Base-by-base conservation (phyloP, 106 monocot genomes). In the Triglochin maritima region DNA sequence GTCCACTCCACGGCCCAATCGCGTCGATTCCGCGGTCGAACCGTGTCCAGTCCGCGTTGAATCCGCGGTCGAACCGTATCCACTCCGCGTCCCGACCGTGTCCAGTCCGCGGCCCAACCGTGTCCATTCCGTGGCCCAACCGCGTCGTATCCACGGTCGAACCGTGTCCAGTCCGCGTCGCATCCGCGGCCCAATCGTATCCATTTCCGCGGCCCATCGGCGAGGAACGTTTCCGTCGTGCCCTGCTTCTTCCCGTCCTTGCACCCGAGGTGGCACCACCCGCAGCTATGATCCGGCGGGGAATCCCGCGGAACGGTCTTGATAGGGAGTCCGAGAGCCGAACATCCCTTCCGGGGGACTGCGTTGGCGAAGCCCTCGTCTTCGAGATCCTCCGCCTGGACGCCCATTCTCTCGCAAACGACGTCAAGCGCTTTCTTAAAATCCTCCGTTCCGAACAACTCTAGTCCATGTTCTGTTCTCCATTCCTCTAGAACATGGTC, bases 341-440 rank as follows among this genome's bases (percentile, higher is more conserved):
- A 3, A 60, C 76, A 76, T 13, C 76, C 76, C 8, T 67, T 51
- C 11, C 69, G 68, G 1, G 69, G 76, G 9, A 76, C 69, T 0
- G 69, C 43, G 46, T 63, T 76, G 76, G 54, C 69, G 62, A 69
- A 53, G 55, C 77, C 76, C 45, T 88, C 92, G 7, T 57, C 69
- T 56, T 46, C 9, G 5, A 65, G 29, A 29, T 29, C 66, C n/a
- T 80, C 74, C 0, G 17, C 9, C 56, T 77, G 73, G 57, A 92
- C 83, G 4, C 69, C 83, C 81, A 92, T 79, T 50, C 88, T 72
- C 3, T n/a, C 56, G 72, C 87, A 85, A 56, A 92, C 92, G 4
- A 53, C 68, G 49, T 92, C 83, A 57, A 85, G 44, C 0, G 92
- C 88, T 2, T 71, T 46, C 7, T 17, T 50, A 72, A 83, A 92